Evolutionary conservation across 2,329 filamentous ascomycete species (phyloP), one percentile per base, ranked within the genome.

Genomic region (Exophiala sp.): DNA sequence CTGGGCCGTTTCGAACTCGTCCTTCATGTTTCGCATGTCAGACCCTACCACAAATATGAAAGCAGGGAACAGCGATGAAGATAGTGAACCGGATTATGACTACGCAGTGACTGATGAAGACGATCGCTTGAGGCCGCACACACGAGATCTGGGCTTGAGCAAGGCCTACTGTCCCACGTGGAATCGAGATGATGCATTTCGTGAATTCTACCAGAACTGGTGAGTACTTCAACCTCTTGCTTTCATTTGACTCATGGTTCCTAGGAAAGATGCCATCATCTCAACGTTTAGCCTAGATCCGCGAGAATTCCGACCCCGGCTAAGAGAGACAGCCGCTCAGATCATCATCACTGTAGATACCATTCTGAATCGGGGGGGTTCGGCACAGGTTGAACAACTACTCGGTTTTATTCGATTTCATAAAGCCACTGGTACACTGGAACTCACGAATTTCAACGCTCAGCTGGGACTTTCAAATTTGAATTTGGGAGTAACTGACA

Each of bases 361-460:
- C 11, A n/a, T 4, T n/a, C 6, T n/a, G 5, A 6, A n/a, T 5
- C 4, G 6, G 16, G 32, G 32, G 13, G 11, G 6, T n/a, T 5
- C 5, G 16, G 14, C 6, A n/a, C 6, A 6, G 13, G 6, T 4
- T 19, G 2, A 27, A 7, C 13, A 48, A 6, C 27, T 59, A 19
- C 42, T 63, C 8, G 61, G 61, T 9, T 62, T 48, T 43, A 61
- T 63, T 27, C 55, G 49, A 0, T 62, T 55, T 29, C 37, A 56
- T 11, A 49, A 59, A 27, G 42, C 37, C 14, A 38, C 14, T 18
- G 59, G 59, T 5, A 21, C 14, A 2, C 18, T 62, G 3, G 59
- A 63, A 23, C 21, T 64, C 4, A 49, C 52, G 1, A 63, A 63
- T 38, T 63, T 62, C 49, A 45, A 58, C 4, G 56, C 59, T 10